phyloP scores from a whole-genome alignment of 169 alveolate species.

The Hepatocystis sp. region DNA sequence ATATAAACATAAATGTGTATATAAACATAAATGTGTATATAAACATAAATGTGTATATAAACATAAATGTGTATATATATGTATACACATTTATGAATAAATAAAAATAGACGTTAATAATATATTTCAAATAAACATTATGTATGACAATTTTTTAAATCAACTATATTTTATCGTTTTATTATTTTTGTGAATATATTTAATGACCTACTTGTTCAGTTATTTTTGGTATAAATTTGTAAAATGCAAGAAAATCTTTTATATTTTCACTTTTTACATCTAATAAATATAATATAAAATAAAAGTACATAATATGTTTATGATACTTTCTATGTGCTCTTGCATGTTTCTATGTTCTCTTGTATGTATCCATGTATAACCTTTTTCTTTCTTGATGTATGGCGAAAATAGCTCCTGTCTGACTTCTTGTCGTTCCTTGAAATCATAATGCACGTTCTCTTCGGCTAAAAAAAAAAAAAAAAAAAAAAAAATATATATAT shows the following conservation, averaged over 20 bases:
- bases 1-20: too few species aligned
- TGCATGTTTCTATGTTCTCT: too few species aligned
- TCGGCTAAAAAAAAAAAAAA: slow-evolving; percentile 15
- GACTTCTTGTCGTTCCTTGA: slow-evolving; percentile 57
- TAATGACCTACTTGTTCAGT: slow-evolving; percentile 18
- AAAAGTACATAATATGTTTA: not conserved
- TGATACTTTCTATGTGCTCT: not conserved
- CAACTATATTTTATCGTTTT: not conserved
- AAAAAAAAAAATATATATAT: not conserved
- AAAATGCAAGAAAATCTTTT: slow-evolving; percentile 63
- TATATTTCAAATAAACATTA: too few species aligned
- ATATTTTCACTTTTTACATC: slow-evolving; percentile 50
- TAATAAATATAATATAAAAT: not conserved
- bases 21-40: not conserved
- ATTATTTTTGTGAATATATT: not conserved
- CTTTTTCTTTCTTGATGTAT: slow-evolving; percentile 41
- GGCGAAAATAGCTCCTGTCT: slow-evolving; percentile 64
- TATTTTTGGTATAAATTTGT: slow-evolving; percentile 54
- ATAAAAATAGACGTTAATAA: not conserved
- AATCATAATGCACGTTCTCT: slow-evolving; percentile 44
- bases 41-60: not conserved
- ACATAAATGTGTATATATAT: not conserved
- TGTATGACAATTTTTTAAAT: too few species aligned
- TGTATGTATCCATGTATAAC: too few species aligned
- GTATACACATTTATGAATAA: not conserved